Evolutionary conservation across 2,329 filamentous ascomycete species (phyloP).

Genomic region (Akanthomyces dipterigenus): DNA sequence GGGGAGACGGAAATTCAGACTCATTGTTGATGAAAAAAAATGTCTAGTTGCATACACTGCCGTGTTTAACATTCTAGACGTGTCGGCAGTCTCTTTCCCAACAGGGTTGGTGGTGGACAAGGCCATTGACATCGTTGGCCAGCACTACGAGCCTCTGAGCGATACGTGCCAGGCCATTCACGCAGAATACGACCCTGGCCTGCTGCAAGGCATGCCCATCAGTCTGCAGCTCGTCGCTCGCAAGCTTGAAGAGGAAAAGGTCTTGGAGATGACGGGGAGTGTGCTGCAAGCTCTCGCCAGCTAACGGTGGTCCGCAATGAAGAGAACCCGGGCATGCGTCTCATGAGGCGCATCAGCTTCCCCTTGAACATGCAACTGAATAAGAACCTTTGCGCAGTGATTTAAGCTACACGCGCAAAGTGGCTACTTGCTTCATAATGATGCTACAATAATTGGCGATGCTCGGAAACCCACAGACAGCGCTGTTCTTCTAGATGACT

Average conservation of each 20-base stretch:
- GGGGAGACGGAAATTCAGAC: conserved; percentile 12
- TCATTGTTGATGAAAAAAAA: not conserved
- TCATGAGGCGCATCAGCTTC: no score
- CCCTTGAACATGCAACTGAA: not conserved
- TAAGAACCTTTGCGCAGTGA: no score
- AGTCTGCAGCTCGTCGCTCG: conserved; percentile 37
- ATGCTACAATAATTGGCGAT: no score
- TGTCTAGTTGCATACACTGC: conserved; percentile 41
- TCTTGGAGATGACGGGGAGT: conserved; percentile 25
- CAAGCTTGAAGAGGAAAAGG: conserved; percentile 36
- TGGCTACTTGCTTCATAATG: no score
- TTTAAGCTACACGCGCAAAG: no score
- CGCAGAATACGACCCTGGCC: conserved; percentile 32
- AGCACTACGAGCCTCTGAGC: conserved; percentile 28
- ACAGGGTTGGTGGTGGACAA: conserved; percentile 36
- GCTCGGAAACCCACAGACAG: no score
- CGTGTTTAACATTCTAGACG: conserved; percentile 44
- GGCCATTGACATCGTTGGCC: conserved; percentile 26
- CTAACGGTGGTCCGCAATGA: not conserved
- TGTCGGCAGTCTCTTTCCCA: conserved; percentile 40
- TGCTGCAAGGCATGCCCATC: conserved; percentile 36
- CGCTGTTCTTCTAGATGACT: no score
- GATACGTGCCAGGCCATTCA: conserved; percentile 31
- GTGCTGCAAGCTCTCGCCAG: conserved; percentile 18
- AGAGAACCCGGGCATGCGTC: not conserved